Evolutionary conservation across 2,329 filamentous ascomycete species (phyloP).

Genomic region (Lachnellula willkommii): DNA sequence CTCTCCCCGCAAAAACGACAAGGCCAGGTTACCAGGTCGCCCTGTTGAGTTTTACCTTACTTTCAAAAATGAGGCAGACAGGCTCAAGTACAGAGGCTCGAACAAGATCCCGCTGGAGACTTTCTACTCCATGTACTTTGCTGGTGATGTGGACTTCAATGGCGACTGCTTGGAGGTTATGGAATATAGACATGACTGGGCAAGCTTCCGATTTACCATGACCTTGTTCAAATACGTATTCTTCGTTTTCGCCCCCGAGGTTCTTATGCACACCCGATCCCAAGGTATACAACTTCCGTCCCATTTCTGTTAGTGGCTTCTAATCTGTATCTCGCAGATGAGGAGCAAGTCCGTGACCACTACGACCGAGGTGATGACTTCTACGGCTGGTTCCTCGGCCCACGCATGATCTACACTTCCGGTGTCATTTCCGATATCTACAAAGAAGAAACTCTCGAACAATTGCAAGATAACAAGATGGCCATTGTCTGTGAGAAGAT

Average conservation of each 20-base stretch:
- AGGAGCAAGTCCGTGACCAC: conserved; percentile 95
- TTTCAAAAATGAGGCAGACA: conserved; percentile 61
- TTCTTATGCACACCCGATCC: conserved; percentile 86
- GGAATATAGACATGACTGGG: conserved; percentile 97
- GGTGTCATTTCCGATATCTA: conserved; percentile 86
- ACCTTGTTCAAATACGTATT: conserved; percentile 84
- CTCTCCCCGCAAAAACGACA: conserved; percentile 87
- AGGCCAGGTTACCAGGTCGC: conserved; percentile 77
- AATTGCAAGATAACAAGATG: conserved; percentile 97
- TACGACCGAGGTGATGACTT: conserved; percentile 98
- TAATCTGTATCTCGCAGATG: conserved; percentile 55
- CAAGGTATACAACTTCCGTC: conserved; percentile 52
- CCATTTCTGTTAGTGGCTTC: conserved; percentile 1
- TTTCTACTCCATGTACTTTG: conserved; percentile 97
- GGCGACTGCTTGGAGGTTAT: conserved; percentile 83
- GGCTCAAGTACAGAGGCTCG: conserved; percentile 65
- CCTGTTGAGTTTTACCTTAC: conserved; percentile 87
- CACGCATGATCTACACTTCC: conserved; percentile 98
- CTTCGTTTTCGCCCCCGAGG: conserved; percentile 79
- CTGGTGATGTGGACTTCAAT: conserved; percentile 91
- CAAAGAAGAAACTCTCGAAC: conserved; percentile 83
- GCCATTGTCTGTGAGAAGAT: conserved; percentile 96
- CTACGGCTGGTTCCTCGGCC: conserved; percentile 97
- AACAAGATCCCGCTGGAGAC: conserved; percentile 86
- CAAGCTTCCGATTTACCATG: conserved; percentile 85